These are phyloP conservation scores for Skeletonema costatum DNA, from an alignment of 108 stramenopile species.

Conservation along the genomic window DNA sequence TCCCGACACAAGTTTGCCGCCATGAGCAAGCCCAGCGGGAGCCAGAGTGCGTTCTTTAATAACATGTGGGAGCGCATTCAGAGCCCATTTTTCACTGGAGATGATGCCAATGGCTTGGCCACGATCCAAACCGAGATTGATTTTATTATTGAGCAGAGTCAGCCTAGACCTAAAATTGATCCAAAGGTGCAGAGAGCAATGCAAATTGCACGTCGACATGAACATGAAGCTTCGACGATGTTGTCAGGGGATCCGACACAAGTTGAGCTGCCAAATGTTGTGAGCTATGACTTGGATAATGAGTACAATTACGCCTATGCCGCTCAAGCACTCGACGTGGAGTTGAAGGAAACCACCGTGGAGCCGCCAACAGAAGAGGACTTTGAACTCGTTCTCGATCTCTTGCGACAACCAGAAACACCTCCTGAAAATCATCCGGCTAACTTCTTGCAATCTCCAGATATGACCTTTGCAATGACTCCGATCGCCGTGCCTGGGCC, in stretches of 20 bases:
- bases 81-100: conserved; percentile 24
- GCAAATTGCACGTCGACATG: background rate
- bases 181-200: background rate
- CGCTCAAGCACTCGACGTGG: background rate
- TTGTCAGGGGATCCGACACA: background rate
- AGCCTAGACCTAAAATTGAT: background rate
- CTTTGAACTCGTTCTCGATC: conserved; percentile 25
- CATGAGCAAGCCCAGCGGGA: conserved; percentile 9
- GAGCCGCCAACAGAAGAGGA: conserved; percentile 16
- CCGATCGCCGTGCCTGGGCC: background rate
- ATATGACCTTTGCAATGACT: background rate
- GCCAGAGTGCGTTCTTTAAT: conserved; percentile 25
- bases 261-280: background rate
- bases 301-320: background rate
- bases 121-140: background rate
- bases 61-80: conserved; percentile 36
- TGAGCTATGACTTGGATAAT: conserved; percentile 10
- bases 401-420: conserved; percentile 20
- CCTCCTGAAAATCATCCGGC: background rate
- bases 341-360: background rate
- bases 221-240: conserved; percentile 1
- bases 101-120: background rate
- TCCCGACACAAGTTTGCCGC: conserved; percentile 21
- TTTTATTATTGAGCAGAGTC: conserved; percentile 13
- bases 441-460: background rate